phyloP scores from a whole-genome alignment of 176 grass and related monocot genomes.

The Elymus sibiricus region DNA sequence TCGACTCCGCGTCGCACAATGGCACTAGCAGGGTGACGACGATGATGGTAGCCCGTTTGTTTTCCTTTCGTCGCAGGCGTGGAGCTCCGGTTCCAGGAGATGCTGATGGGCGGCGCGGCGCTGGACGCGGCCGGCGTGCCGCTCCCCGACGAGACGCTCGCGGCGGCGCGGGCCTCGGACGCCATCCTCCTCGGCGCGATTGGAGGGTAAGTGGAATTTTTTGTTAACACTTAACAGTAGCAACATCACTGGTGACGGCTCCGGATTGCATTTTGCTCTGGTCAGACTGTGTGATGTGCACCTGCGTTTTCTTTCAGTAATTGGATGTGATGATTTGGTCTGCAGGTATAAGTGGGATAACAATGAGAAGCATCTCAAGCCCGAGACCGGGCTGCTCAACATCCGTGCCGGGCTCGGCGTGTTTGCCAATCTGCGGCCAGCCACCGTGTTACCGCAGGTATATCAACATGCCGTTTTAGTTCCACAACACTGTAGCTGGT shows the following conservation, averaged over 20 bases:
- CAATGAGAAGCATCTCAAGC: constrained; percentile 93
- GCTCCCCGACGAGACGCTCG: constrained; percentile 71
- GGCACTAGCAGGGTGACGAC: neutral
- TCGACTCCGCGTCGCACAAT: neutral
- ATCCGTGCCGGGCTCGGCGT: constrained; percentile 63
- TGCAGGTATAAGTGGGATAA: constrained; percentile 96
- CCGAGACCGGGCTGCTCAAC: constrained; percentile 82
- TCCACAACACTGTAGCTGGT: too few species aligned
- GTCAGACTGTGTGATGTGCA: neutral
- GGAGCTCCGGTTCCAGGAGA: constrained; percentile 53
- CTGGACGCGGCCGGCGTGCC: constrained; percentile 63
- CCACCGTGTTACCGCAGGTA: constrained; percentile 79
- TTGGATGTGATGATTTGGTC: neutral
- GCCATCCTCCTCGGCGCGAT: constrained; percentile 74
- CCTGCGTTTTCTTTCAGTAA: neutral
- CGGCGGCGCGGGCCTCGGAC: constrained; percentile 45
- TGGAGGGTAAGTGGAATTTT: constrained; percentile 67
- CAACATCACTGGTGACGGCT: neutral
- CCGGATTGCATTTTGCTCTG: neutral
- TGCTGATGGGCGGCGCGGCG: constrained; percentile 72
- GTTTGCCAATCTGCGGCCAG: constrained; percentile 85
- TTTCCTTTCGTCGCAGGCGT: constrained; percentile 38
- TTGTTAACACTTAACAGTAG: neutral
- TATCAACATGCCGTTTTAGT: too few species aligned
- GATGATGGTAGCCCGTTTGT: neutral